Evolutionary conservation across 2,329 filamentous ascomycete genomes (phyloP).

Genomic region (Calonectria henricotiae): DNA sequence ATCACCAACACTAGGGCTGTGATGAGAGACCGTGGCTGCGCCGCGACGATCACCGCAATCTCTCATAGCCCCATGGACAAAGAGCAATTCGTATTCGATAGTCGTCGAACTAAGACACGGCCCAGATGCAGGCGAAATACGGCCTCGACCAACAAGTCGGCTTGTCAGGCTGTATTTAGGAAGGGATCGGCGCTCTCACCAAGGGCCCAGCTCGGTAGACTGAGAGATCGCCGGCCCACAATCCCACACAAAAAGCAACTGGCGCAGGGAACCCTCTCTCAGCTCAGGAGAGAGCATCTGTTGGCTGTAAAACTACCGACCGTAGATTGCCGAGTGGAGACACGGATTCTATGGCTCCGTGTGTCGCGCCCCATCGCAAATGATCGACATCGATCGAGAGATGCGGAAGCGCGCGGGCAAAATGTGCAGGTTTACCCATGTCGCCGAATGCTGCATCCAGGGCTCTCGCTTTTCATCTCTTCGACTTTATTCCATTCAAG

Average conservation of each 20-base stretch:
- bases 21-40: neutral
- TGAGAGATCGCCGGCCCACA: conserved; percentile 18
- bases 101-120: conserved; percentile 8
- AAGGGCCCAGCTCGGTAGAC: neutral
- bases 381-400: conserved; percentile 2
- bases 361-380: neutral
- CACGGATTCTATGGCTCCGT: neutral
- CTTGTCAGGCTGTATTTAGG: conserved; percentile 9
- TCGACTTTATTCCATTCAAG: conserved; percentile 5
- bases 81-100: neutral
- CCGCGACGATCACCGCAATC: conserved; percentile 6
- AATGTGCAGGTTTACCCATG: conserved; percentile 1
- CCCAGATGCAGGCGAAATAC: conserved; percentile 7
- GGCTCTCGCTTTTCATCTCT: neutral
- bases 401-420: neutral
- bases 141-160: neutral
- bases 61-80: neutral
- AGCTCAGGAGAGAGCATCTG: conserved; percentile 4
- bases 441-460: neutral
- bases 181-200: neutral
- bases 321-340: neutral
- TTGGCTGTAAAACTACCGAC: neutral
- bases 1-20: neutral
- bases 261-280: neutral
- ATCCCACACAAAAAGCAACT: conserved; percentile 17